Conservation (phyloP, 176 grass and related monocot species). For the sorghum (Sorghum bicolor) region Sorghum_bicolor_NCBIv3 NC_012877.2:52576001-52576500, state of each 20-base stretch:
- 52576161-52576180: constrained; percentile 1
- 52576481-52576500: constrained; percentile 46
- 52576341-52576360: neutral
- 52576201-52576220: neutral
- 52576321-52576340: constrained; percentile 23
- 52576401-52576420: constrained; percentile 68
- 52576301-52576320: neutral
- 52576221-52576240: neutral
- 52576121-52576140: neutral
- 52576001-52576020: neutral
- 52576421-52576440: constrained; percentile 81
- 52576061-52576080: neutral
- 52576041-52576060: neutral
- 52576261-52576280: neutral
- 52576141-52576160: neutral
- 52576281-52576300: neutral
- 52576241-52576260: neutral
- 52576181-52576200: neutral
- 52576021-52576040: neutral
- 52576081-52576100: neutral
- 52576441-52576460: constrained; percentile 88
- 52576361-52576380: neutral
- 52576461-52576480: constrained; percentile 85
- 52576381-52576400: constrained; percentile 49
- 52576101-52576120: neutral